phyloP scores from a whole-genome alignment of 176 grass and related monocot species.

The Oryza rufipogon region DNA sequence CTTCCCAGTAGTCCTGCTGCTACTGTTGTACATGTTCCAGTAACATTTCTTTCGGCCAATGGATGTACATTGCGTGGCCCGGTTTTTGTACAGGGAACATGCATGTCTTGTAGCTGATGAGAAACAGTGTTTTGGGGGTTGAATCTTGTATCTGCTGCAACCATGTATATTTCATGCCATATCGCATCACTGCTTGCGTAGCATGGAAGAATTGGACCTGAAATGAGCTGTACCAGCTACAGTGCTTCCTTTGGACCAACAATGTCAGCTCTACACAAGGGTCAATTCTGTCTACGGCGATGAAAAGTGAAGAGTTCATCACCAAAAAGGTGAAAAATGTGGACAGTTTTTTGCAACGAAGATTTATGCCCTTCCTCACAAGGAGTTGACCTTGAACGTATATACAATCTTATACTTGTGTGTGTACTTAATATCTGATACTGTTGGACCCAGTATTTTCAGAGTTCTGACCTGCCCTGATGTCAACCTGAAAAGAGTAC shows the following conservation, averaged over 20 bases:
- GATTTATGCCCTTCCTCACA: neutral
- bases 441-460: neutral
- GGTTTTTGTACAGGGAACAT: constrained; percentile 51
- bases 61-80: constrained; percentile 7
- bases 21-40: constrained; percentile 42
- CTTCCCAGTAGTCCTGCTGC: neutral
- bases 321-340: neutral
- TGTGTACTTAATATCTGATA: neutral
- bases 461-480: neutral
- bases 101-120: neutral
- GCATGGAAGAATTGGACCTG: neutral
- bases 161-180: neutral
- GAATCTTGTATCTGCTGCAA: neutral
- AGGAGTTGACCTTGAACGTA: neutral
- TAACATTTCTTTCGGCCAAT: neutral
- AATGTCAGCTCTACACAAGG: neutral
- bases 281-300: neutral
- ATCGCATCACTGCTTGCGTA: neutral
- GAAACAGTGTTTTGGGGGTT: neutral
- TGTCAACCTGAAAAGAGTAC: neutral
- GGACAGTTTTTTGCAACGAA: neutral
- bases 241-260: neutral
- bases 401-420: neutral
- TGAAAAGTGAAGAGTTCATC: neutral
- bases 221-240: neutral